Base-by-base conservation (phyloP, 2,329 filamentous ascomycete species). In the Fusarium phyllophilum region DNA sequence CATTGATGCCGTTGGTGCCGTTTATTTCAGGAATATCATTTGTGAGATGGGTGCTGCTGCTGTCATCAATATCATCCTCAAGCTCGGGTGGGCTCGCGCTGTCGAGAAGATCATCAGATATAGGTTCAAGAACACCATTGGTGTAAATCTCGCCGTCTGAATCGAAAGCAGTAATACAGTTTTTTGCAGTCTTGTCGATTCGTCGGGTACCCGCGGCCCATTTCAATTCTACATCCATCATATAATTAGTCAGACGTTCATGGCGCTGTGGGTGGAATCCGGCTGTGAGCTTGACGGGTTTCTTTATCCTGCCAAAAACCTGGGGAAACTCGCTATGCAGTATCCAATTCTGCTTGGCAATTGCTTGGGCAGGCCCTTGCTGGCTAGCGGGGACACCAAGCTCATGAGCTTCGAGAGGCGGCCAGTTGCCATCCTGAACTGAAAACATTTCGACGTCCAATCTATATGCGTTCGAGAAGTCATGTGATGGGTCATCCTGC, bases 401-500 rank as follows among this genome's bases (percentile, higher is more conserved):
- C 70, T 82, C 81, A 22, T 77, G 75, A n/a, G 77, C 70, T 41
- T 86, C 84, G 20, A 85, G 77, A 0, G 89, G 89, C 8, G 89
- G 89, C 89, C 89, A 90, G 42, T 81, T 81, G 17, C 82, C 80
- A 61, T 85, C 84, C 49, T 84, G 84, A 11, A 84, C 84, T 14
- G 88, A 85, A 75, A 88, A 86, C 22, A 90, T 79, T 75, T 90
- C 88, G 44, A 89, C 80, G 26, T 83, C 80, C 20, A 90, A 78
- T 65, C 84, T 81, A 77, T 90, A 90, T 29, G 81, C 80, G 56
- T 88, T 84, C 36, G 85, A 86, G 44, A 89, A 79, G 67, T 84
- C 85, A 73, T 87, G 86, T 10, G 83, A 81, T 38, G 81, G 79
- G 31, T 86, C 84, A 54, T 88, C 86, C 55, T 83, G 82, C 48